Evolutionary conservation across 2,329 filamentous ascomycete species (phyloP).

Genomic region (Aspergillus phoenicis): DNA sequence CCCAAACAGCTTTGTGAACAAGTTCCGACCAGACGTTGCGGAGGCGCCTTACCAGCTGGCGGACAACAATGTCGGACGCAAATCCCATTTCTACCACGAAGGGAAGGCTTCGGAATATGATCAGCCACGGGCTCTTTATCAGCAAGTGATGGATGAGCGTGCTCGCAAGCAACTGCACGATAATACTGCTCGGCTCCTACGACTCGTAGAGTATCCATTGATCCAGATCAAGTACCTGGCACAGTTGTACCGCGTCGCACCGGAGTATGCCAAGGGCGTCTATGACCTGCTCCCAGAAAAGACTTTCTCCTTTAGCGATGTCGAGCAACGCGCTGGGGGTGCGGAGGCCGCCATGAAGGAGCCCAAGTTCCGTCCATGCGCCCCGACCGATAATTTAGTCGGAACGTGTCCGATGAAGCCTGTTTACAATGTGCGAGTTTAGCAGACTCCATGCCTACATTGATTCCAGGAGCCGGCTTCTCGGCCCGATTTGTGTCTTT

Average conservation of each 20-base stretch:
- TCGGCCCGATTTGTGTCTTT: too few species aligned
- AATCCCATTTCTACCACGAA: constrained; percentile 59
- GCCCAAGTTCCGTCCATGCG: constrained; percentile 10
- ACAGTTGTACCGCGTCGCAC: constrained; percentile 54
- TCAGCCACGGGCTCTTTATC: constrained; percentile 55
- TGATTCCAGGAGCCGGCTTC: too few species aligned
- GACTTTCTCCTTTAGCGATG: constrained; percentile 50
- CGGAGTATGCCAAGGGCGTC: constrained; percentile 51
- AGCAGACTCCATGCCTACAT: too few species aligned
- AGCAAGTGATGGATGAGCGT: constrained; percentile 51
- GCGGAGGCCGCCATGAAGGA: constrained; percentile 49
- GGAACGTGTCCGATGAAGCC: constrained; percentile 3
- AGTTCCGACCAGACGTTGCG: constrained; percentile 55
- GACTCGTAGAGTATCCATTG: constrained; percentile 46
- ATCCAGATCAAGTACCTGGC: constrained; percentile 57
- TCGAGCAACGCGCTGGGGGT: constrained; percentile 46
- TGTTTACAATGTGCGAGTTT: constrained; percentile 8
- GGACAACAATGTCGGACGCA: constrained; percentile 54
- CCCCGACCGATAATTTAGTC: constrained; percentile 8
- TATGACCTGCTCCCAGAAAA: constrained; percentile 50
- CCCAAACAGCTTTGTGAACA: constrained; percentile 56
- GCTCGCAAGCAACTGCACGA: constrained; percentile 49
- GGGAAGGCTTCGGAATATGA: constrained; percentile 57
- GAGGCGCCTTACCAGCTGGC: constrained; percentile 54
- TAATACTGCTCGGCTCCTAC: constrained; percentile 54